Evolutionary conservation across 768 basidiomycete genomes (phyloP).

Genomic region (Paxillus involutus): DNA sequence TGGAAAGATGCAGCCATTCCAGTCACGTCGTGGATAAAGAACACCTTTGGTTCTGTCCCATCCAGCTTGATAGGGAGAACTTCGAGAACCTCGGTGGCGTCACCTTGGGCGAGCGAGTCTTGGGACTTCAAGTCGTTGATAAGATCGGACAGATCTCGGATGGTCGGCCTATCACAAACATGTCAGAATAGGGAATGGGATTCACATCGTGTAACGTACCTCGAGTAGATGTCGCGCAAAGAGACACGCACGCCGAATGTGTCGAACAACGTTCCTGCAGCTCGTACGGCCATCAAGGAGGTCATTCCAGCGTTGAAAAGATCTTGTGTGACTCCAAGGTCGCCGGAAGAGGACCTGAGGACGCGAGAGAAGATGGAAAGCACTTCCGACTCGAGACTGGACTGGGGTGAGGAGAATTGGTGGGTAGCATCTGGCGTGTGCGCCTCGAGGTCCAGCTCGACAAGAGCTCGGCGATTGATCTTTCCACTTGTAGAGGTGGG

Average conservation of each 20-base stretch:
- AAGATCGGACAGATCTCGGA: slow-evolving; percentile 6
- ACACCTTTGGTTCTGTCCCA: slow-evolving; percentile 7
- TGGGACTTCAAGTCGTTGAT: slow-evolving; percentile 8
- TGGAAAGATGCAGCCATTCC: slow-evolving; percentile 11
- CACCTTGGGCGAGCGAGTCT: slow-evolving; percentile 6
- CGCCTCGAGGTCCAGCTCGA: slow-evolving; percentile 4
- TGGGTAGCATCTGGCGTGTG: not conserved
- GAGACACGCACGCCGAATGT: slow-evolving; percentile 10
- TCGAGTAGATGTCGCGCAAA: slow-evolving; percentile 10
- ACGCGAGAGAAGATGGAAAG: slow-evolving; percentile 5
- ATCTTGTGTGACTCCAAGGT: slow-evolving; percentile 10
- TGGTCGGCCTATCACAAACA: slow-evolving; percentile 4
- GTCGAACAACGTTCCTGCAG: slow-evolving; percentile 6
- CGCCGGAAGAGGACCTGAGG: not conserved
- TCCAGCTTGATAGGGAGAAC: slow-evolving; percentile 14
- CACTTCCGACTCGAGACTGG: slow-evolving; percentile 7
- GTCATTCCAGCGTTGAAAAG: slow-evolving; percentile 13
- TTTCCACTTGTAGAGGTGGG: slow-evolving; percentile 11
- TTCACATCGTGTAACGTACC: not conserved
- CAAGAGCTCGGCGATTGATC: slow-evolving; percentile 8
- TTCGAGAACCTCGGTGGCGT: slow-evolving; percentile 8
- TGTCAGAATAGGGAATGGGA: not conserved
- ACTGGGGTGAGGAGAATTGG: slow-evolving; percentile 6
- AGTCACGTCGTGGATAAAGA: slow-evolving; percentile 14
- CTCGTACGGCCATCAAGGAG: slow-evolving; percentile 14